Base-by-base conservation (phyloP, 352 stramenopile genomes). In the Pythium rishiriense region DNA sequence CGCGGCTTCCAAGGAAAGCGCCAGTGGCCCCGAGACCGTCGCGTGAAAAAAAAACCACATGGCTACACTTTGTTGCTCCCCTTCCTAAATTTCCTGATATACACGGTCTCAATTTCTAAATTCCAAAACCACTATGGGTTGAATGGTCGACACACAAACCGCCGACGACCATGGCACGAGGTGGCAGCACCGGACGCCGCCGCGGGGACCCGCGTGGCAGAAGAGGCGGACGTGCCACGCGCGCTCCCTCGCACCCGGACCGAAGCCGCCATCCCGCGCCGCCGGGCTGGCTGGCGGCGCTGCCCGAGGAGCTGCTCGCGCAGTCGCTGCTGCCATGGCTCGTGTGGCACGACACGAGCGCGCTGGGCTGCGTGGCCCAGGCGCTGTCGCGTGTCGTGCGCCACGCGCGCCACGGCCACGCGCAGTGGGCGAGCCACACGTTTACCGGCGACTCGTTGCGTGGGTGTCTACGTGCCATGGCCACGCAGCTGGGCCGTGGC, bases 231-330 rank as follows among this genome's bases (percentile, higher is more conserved):
- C n/a, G n/a, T n/a, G n/a, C n/a, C n/a, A n/a, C n/a, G n/a, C n/a
- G n/a, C n/a, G n/a, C n/a, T n/a, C n/a, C n/a, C n/a, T n/a, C n/a
- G n/a, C n/a, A n/a, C n/a, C n/a, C n/a, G n/a, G n/a, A n/a, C n/a
- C n/a, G n/a, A n/a, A n/a, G n/a, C n/a, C n/a, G n/a, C 21, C 50
- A 57, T 57, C 33, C 11, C 50, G 50, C 6, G 11, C 31, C 12
- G 14, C 8, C 2, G 5, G n/a, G 51, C 29, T 26, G 66, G 46
- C 46, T 70, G 17, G 45, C 53, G 21, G 10, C 51, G 26, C 61
- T 89, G n/a, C 74, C 78, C 2, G 39, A 60, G 28, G 80, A 89
- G 35, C 59, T 89, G 25, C 68, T 81, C 52, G 69, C 68, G 51
- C 70, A 70, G 42, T 58, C 58, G 46, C 41, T 89, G 19, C 55